Percentiles rank a stretch among this genome's conserved stretches.
phyloP scores from a whole-genome alignment of 1,284 basidiomycete species.

The Malassezia slooffiae region DNA sequence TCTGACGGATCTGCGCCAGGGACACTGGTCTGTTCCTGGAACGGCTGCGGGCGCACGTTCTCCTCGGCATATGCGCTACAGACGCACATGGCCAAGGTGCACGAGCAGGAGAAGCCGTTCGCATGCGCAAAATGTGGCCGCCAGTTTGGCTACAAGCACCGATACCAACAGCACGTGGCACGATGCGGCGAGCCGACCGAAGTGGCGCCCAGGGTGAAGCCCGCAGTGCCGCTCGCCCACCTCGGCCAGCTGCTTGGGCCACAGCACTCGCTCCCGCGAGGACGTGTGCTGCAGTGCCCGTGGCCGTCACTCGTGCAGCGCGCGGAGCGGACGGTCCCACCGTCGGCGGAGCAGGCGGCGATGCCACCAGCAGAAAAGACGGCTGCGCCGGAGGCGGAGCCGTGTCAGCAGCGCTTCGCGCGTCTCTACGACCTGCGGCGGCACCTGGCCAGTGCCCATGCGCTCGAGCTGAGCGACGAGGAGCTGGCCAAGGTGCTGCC shows the following conservation, averaged over 20 bases:
- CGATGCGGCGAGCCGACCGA: neutral
- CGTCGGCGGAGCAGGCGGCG: neutral
- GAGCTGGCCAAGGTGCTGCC: conserved; percentile 5
- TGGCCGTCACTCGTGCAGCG: neutral
- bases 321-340: neutral
- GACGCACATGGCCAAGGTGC: conserved; percentile 4
- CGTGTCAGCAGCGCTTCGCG: conserved; percentile 5
- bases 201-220: neutral
- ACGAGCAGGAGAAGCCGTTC: conserved; percentile 4
- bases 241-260: neutral
- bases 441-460: conserved; percentile 12
- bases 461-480: neutral
- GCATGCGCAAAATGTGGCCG: conserved; percentile 7
- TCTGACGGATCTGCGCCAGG: no score
- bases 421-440: conserved; percentile 14
- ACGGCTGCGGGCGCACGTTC: conserved; percentile 9
- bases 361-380: no score
- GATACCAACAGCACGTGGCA: neutral
- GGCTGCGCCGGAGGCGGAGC: neutral
- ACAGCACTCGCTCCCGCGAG: no score
- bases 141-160: conserved; percentile 12
- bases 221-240: neutral
- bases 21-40: conserved; percentile 5
- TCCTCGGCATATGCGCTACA: conserved; percentile 5
- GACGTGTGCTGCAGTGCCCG: conserved; percentile 2